Conservation (phyloP, 495 filamentous ascomycete species). For the Podospora didyma region DNA sequence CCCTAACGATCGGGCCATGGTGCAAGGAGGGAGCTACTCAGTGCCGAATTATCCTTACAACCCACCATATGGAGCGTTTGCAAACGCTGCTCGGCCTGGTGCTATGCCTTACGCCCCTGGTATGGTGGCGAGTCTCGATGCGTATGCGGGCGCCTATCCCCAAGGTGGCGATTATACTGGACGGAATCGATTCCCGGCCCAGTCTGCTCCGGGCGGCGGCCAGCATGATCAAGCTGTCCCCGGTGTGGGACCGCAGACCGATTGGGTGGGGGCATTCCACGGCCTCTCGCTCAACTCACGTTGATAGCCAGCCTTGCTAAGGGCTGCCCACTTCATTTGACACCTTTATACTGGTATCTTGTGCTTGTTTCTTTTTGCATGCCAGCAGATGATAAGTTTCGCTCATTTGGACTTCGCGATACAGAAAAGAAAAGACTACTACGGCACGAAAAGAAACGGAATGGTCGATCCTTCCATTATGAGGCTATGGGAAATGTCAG, state of each 20-base stretch:
- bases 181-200: conserved; percentile 41
- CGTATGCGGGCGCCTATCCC: conserved; percentile 38
- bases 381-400: conserved; percentile 10
- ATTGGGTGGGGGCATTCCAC: conserved; percentile 49
- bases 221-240: conserved; percentile 36
- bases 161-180: conserved; percentile 38
- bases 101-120: conserved; percentile 28
- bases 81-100: conserved; percentile 32
- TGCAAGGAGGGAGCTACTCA: conserved; percentile 31
- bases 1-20: conserved; percentile 33
- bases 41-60: conserved; percentile 36
- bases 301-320: conserved; percentile 17
- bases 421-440: conserved; percentile 17
- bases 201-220: conserved; percentile 25
- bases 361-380: conserved; percentile 12
- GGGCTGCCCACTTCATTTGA: not conserved
- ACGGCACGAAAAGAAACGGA: conserved; percentile 19
- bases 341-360: conserved; percentile 13
- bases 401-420: conserved; percentile 19
- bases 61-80: conserved; percentile 40
- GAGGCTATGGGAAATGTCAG: conserved; percentile 28
- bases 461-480: conserved; percentile 19
- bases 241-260: conserved; percentile 32
- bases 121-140: conserved; percentile 39
- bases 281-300: conserved; percentile 51